Evolutionary conservation across 192 early-diverging fungal species (phyloP), one percentile per base, ranked within the genome.

Genomic region (Helicostylum pulchrum): DNA sequence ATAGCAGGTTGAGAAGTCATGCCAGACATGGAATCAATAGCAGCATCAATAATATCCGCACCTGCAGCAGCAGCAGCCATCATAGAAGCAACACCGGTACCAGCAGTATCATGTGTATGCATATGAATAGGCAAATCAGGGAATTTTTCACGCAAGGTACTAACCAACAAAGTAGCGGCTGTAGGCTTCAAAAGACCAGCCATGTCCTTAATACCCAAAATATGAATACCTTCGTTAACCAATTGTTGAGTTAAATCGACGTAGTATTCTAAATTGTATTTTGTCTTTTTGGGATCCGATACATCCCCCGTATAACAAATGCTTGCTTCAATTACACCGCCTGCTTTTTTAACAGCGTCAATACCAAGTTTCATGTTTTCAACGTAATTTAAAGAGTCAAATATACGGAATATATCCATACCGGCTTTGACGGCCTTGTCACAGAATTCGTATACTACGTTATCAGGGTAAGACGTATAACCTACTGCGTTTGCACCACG

Each of bases 401-500:
- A 98, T 32, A 98, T 90, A 68, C 95, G 90, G 87, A 98, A 98
- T 34, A 98, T 84, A 71, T 98, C 95, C 71, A 98, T 90, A 58
- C 95, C 95, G 53, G 88, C 77, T 61, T 87, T 77, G 65, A 83
- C 83, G 53, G 95, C 95, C 72, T 90, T 92, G 68, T 83, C 88
- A 77, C 94, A 95, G 77, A 98, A 98, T 65, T 94, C 94, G 70
- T 93, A 95, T n/a, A 98, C 88, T 26, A 98, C 87, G 62, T 98
- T 96, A 78, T 98, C 95, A 7, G 95, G 95, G 73, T 98, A 98
- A 46, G 88, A 91, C 34, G 93, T 98, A 79, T 96, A 96, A 11
- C 95, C 95, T 30, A 98, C 95, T 9, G 94, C 95, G 58, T 98
- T 98, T 42, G 95, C 95, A 45, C 95, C 95, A 72, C 95, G 90